phyloP scores from a whole-genome alignment of 2,329 filamentous ascomycete species.

The Cercospora sesami region DNA sequence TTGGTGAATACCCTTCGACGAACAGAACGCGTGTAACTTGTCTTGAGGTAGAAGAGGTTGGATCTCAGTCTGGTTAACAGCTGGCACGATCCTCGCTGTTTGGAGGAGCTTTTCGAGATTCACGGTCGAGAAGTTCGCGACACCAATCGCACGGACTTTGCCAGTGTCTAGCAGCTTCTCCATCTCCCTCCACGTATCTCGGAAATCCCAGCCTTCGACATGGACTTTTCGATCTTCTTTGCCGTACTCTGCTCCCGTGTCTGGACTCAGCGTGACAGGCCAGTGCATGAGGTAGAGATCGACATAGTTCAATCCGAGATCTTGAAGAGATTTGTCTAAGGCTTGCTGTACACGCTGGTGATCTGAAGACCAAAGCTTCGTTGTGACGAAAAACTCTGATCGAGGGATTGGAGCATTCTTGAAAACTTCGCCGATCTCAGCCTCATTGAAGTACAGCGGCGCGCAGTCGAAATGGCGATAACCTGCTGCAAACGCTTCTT shows the following conservation, averaged over 20 bases:
- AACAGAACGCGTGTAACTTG: slow-evolving; percentile 17
- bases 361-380: slow-evolving; percentile 61
- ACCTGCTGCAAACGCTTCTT: slow-evolving; percentile 24
- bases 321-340: slow-evolving; percentile 67
- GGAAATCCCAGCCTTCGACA: slow-evolving; percentile 41
- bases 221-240: slow-evolving; percentile 17
- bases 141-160: slow-evolving; percentile 51
- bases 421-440: slow-evolving; percentile 32
- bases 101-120: slow-evolving; percentile 44
- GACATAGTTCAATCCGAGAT: slow-evolving; percentile 66
- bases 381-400: slow-evolving; percentile 45
- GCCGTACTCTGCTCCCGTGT: slow-evolving; percentile 9
- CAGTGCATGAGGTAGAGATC: slow-evolving; percentile 20
- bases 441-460: slow-evolving; percentile 37
- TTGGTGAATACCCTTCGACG: slow-evolving; percentile 21
- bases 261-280: slow-evolving; percentile 13
- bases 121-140: slow-evolving; percentile 50
- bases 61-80: slow-evolving; percentile 25
- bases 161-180: slow-evolving; percentile 58
- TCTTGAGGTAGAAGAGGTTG: slow-evolving; percentile 22
- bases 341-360: slow-evolving; percentile 47
- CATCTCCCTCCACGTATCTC: slow-evolving; percentile 76
- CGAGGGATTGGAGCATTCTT: slow-evolving; percentile 26
- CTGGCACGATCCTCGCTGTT: slow-evolving; percentile 20
- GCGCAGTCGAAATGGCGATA: slow-evolving; percentile 36